Conservation (phyloP, 1,139 yeast genomes). For the Trichomonascaceae sp. region DNA sequence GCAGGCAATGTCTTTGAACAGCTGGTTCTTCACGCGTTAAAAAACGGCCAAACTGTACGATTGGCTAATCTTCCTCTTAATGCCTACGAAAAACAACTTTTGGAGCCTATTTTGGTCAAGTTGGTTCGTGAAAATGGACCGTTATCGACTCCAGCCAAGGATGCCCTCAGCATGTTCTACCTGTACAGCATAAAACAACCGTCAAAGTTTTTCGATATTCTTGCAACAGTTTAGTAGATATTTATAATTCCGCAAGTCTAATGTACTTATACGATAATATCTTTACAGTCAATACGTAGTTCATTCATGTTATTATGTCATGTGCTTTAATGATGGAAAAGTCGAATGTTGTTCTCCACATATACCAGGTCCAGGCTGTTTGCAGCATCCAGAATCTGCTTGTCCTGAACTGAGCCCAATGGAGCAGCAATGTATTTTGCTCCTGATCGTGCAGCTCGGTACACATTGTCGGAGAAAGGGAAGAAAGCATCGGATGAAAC, state of each 20-base stretch:
- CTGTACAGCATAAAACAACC: slow-evolving; percentile 1
- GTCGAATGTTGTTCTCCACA: slow-evolving; percentile 91
- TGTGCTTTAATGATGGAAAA: slow-evolving; percentile 78
- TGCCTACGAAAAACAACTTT: slow-evolving; percentile 14
- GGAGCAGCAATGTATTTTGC: slow-evolving; percentile 96
- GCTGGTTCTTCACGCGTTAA: slow-evolving; percentile 15
- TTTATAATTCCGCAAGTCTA: not conserved
- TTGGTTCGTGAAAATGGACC: slow-evolving; percentile 12
- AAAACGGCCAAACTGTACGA: slow-evolving; percentile 16
- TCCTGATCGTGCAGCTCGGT: slow-evolving; percentile 95
- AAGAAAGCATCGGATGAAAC: slow-evolving; percentile 96
- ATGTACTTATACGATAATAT: not conserved
- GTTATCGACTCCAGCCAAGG: slow-evolving; percentile 19
- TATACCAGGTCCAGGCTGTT: slow-evolving; percentile 81
- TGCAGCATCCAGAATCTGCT: slow-evolving; percentile 93
- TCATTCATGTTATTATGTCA: not conserved
- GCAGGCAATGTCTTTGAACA: slow-evolving; percentile 12
- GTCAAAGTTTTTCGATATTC: not conserved
- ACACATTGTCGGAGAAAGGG: slow-evolving; percentile 99
- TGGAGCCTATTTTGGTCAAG: slow-evolving; percentile 17
- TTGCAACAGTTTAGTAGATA: not conserved
- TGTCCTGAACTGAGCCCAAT: slow-evolving; percentile 95
- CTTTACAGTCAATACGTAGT: not conserved
- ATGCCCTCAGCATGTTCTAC: slow-evolving; percentile 20
- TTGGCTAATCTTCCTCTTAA: slow-evolving; percentile 23